Evolutionary conservation across 371 early-diverging fungal genomes (phyloP).

Genomic region (Lichtheimia hyalospora): DNA sequence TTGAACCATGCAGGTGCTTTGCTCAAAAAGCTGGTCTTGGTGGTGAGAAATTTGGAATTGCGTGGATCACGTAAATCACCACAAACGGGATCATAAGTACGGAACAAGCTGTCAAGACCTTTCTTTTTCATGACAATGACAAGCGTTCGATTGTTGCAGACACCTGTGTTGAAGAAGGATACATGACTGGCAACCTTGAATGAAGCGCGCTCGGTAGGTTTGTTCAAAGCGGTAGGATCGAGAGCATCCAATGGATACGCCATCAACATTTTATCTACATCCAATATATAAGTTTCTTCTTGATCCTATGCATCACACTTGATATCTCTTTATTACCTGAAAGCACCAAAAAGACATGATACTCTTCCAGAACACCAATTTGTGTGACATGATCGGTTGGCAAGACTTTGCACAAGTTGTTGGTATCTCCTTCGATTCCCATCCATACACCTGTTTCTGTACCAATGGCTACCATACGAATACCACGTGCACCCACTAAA

Average conservation of each 20-base stretch:
- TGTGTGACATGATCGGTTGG: constrained; percentile 36
- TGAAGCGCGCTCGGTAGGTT: constrained; percentile 31
- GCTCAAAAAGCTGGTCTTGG: constrained; percentile 42
- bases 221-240: constrained; percentile 43
- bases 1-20: constrained; percentile 49
- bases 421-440: constrained; percentile 47
- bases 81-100: constrained; percentile 38
- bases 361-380: constrained; percentile 39
- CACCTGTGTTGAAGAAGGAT: constrained; percentile 73
- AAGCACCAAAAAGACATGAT: constrained; percentile 36
- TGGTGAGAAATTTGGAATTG: constrained; percentile 35
- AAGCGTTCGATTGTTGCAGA: constrained; percentile 54
- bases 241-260: constrained; percentile 71
- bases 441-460: constrained; percentile 78
- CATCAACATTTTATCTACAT: constrained; percentile 68
- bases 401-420: constrained; percentile 29
- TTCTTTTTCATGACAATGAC: constrained; percentile 58
- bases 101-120: constrained; percentile 46
- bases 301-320: neutral
- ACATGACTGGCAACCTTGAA: constrained; percentile 61
- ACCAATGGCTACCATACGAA: constrained; percentile 74
- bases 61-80: constrained; percentile 40
- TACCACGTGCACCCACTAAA: constrained; percentile 41
- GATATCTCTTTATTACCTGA: constrained; percentile 18
- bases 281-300: neutral